Evolutionary conservation across 305 asterid species (phyloP), one percentile per base, ranked within the genome.

Genomic region (Salvia sclarea): DNA sequence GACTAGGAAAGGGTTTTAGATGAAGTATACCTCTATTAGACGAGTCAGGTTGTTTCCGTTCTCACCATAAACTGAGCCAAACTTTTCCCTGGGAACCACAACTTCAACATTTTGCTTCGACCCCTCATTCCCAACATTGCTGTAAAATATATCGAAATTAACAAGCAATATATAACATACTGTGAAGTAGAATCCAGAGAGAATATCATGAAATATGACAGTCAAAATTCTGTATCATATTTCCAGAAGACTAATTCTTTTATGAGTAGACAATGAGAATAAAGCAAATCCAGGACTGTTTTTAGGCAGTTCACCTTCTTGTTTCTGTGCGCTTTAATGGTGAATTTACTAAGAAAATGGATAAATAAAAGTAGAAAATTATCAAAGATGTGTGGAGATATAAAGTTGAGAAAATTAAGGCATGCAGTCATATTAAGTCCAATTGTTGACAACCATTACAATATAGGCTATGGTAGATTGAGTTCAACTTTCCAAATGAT

Each of bases 21-120:
- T n/a, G 12, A 31, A 49, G 54, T 4, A 44, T 79, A 85, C 89
- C 91, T 83, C 85, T 78, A 73, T 83, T 50, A 83, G 50, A 20
- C 82, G 80, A 56, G 80, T 76, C 65, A 83, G 73, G 75, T 83
- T 83, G 84, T 78, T 72, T 43, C 87, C 84, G n/a, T 78, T 69
- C 56, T 79, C 85, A 18, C 91, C 91, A 76, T 85, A 83, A 47
- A 85, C 84, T 49, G 69, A 73, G 38, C 64, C 61, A 61, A 85
- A 68, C 52, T 45, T 72, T 38, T 77, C 69, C 60, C 12, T 73
- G 43, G 87, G 75, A 45, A 85, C 82, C 55, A 58, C 48, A 71
- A 81, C 58, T 71, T 73, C 81, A 57, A 77, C 66, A 11, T 71
- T 77, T 55, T 40, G 60, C 30, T 66, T 35, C 13, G 76, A 60